phyloP scores from a whole-genome alignment of 2,329 filamentous ascomycete species.

The Boeremia lycopersici region DNA sequence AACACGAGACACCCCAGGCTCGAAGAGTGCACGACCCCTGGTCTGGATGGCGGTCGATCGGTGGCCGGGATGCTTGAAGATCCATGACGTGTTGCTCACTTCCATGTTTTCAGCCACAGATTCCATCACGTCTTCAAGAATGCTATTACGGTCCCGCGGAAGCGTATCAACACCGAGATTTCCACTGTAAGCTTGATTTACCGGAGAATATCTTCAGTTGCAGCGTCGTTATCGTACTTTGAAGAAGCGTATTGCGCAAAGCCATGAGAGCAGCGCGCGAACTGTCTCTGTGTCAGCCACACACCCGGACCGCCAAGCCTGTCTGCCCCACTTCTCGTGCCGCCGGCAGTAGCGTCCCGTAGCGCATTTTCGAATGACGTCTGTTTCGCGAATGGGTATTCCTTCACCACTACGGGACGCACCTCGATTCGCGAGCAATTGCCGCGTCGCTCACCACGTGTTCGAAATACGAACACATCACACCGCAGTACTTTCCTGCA shows the following conservation, averaged over 20 bases:
- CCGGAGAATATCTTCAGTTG: too few species aligned
- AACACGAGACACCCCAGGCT: constrained; percentile 14
- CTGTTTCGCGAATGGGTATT: background rate
- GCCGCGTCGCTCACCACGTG: constrained; percentile 7
- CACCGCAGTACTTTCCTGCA: background rate
- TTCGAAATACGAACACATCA: background rate
- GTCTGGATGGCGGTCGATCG: constrained; percentile 18
- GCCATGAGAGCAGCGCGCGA: background rate
- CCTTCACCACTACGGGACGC: constrained; percentile 5
- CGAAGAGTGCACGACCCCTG: constrained; percentile 12
- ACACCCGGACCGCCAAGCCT: background rate
- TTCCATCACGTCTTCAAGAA: constrained; percentile 3
- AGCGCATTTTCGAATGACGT: constrained; percentile 13
- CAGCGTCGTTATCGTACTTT: background rate
- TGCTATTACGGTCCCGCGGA: constrained; percentile 1
- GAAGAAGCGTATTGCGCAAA: background rate
- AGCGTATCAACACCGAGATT: background rate
- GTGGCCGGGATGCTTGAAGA: constrained; percentile 13
- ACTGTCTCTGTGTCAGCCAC: constrained; percentile 13
- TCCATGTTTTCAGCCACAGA: constrained; percentile 20
- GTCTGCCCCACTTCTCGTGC: background rate
- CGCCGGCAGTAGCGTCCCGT: constrained; percentile 14
- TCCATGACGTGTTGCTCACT: constrained; percentile 15
- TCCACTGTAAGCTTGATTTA: background rate
- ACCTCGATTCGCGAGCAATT: constrained; percentile 1